Conservation (phyloP, 768 basidiomycete genomes). For the Guyanaporus albipodus region DNA sequence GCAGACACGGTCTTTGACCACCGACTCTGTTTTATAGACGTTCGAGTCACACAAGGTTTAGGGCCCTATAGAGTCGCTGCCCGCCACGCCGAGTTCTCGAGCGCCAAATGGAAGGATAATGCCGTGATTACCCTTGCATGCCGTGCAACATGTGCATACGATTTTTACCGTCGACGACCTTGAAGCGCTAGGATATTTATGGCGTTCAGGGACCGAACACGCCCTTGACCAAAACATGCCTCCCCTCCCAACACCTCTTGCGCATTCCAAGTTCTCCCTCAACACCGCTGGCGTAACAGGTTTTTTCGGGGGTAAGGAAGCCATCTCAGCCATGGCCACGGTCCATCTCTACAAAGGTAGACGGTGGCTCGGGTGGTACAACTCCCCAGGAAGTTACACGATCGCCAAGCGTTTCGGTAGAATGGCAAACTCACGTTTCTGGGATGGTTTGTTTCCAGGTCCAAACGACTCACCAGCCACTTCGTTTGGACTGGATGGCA, state of each 20-base stretch:
- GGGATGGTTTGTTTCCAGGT: constrained; percentile 32
- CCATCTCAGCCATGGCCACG: constrained; percentile 32
- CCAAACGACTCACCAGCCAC: constrained; percentile 19
- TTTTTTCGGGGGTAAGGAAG: constrained; percentile 36
- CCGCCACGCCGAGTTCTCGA: no score
- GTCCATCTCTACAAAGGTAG: constrained; percentile 30
- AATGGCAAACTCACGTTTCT: constrained; percentile 27
- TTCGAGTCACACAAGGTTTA: no score
- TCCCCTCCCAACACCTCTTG: background rate
- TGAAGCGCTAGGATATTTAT: no score
- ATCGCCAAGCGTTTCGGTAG: constrained; percentile 33
- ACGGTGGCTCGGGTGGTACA: constrained; percentile 34
- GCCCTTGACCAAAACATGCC: constrained; percentile 1
- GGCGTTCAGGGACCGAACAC: no score
- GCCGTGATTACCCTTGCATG: no score
- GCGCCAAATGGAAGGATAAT: no score
- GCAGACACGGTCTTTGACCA: no score
- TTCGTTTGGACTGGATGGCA: constrained; percentile 30
- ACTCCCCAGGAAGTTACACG: constrained; percentile 33
- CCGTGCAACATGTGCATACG: no score
- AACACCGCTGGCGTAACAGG: constrained; percentile 32
- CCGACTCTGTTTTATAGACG: no score
- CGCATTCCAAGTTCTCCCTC: background rate
- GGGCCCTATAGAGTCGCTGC: no score
- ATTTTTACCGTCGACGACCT: no score